Evolutionary conservation across 371 early-diverging fungal species (phyloP).

Genomic region (Mucor sp.): DNA sequence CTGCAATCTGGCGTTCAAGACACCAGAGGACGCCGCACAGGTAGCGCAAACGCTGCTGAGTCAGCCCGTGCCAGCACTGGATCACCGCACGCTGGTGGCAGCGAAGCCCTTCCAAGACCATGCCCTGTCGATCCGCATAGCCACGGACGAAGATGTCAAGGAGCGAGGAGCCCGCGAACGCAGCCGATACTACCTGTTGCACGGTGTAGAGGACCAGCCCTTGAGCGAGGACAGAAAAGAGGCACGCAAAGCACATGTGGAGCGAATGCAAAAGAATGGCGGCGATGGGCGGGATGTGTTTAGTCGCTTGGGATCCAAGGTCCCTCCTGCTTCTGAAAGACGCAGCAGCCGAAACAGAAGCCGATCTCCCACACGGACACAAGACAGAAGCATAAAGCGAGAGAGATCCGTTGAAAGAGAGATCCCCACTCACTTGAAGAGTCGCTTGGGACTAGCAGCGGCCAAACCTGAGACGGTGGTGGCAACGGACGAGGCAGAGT

Average conservation of each 20-base stretch:
- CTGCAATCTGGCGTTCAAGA: constrained; percentile 44
- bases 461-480: neutral
- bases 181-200: constrained; percentile 56
- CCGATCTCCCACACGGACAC: constrained; percentile 5
- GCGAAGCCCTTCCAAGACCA: constrained; percentile 22
- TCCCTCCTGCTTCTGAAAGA: neutral
- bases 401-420: constrained; percentile 11
- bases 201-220: constrained; percentile 33
- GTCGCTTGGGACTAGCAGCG: constrained; percentile 11
- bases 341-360: neutral
- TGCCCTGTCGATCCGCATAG: constrained; percentile 37
- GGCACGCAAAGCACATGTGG: constrained; percentile 8
- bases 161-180: constrained; percentile 47
- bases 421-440: constrained; percentile 13
- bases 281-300: constrained; percentile 28
- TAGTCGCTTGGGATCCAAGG: constrained; percentile 24
- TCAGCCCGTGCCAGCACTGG: constrained; percentile 3
- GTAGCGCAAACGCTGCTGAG: constrained; percentile 38
- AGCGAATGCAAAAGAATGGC: constrained; percentile 19
- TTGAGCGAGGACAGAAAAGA: neutral
- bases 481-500: neutral
- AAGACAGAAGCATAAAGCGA: neutral
- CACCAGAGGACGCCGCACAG: constrained; percentile 31
- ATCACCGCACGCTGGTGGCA: constrained; percentile 35
- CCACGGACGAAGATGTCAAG: constrained; percentile 55